These are phyloP conservation scores for Gentiana straminea DNA, from an alignment of 257 asterid species.

Conservation along the genomic window DNA sequence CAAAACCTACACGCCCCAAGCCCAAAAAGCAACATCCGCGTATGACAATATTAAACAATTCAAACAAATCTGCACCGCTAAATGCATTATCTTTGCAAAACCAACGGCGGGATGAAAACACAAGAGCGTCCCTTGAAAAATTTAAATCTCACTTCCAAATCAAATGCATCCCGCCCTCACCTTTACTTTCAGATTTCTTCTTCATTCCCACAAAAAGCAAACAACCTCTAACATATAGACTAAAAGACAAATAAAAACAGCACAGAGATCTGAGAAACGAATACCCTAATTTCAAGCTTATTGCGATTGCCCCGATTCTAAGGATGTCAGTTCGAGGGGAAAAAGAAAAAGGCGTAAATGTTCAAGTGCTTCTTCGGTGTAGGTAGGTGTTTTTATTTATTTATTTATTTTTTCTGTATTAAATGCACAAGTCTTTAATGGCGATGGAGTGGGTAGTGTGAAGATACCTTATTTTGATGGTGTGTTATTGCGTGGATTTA, in stretches of 20 bases:
- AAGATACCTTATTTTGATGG: background rate
- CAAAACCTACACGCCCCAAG: background rate
- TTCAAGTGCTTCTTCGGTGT: conserved; percentile 96
- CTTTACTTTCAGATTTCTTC: conserved; percentile 19
- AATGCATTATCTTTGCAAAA: background rate
- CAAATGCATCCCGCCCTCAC: conserved; percentile 30
- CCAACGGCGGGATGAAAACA: conserved; percentile 17
- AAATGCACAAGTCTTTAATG: background rate
- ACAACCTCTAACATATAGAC: background rate
- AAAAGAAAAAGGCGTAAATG: conserved; percentile 83
- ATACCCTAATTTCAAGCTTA: background rate
- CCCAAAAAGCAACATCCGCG: conserved; percentile 2
- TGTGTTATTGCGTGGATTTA: conserved; percentile 5
- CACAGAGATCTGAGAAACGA: conserved; percentile 11
- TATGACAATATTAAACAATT: background rate
- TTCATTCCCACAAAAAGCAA: conserved; percentile 1
- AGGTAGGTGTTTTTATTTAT: conserved; percentile 28
- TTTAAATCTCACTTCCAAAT: conserved; percentile 21
- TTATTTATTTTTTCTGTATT: background rate
- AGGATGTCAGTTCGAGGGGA: conserved; percentile 60
- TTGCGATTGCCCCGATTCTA: background rate
- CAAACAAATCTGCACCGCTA: conserved; percentile 1
- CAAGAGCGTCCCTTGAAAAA: conserved; percentile 26
- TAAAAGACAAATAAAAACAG: background rate
- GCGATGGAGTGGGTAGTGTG: background rate